Percentiles rank a stretch among this genome's conserved stretches.
Evolutionary conservation across 441 rosid genomes (phyloP).

Genomic region (Populus hybrid): DNA sequence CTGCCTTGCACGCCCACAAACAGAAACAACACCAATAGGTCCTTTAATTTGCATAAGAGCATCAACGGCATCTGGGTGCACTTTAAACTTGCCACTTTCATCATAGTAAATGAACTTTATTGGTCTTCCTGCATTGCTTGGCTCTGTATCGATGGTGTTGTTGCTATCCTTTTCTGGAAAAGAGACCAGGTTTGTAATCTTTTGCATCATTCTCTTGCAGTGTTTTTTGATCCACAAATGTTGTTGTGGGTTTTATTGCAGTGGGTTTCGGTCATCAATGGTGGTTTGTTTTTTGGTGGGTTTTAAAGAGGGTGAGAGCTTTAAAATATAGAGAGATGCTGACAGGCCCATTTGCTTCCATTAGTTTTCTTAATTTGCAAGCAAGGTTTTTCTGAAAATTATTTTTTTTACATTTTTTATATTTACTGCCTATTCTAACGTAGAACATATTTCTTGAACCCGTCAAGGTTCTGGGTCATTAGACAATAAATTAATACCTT

Average conservation of each 20-base stretch:
- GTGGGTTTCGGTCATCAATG: background rate
- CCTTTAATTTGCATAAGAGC: conserved; percentile 67
- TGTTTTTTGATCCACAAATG: background rate
- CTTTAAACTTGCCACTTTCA: conserved; percentile 69
- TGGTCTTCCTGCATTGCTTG: conserved; percentile 47
- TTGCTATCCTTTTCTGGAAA: background rate
- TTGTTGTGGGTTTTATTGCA: background rate
- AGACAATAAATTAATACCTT: too few relatives aligned
- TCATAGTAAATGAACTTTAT: conserved; percentile 68
- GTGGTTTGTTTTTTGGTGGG: background rate
- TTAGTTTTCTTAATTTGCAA: background rate
- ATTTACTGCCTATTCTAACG: background rate
- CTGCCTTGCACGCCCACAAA: conserved; percentile 89
- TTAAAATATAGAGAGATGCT: background rate
- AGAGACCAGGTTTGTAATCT: background rate
- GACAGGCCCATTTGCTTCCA: background rate
- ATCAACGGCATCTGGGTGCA: conserved; percentile 87
- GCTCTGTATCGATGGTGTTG: background rate
- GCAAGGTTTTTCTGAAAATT: background rate
- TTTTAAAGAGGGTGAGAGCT: background rate
- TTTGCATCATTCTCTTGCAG: background rate
- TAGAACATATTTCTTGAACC: background rate
- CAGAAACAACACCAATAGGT: conserved; percentile 80
- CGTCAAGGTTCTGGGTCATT: background rate
- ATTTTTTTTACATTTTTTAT: background rate